These are phyloP conservation scores for barrel medic (Medicago truncatula) DNA, from an alignment of 306 rosid species.

Conservation along the genomic window MtrunA17r5.0-ANR NC_053049.1:41248001-41248500, in stretches of 20 bases:
- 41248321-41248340: conserved; percentile 44
- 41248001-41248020: neutral
- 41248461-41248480: neutral
- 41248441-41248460: neutral
- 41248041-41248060: conserved; percentile 33
- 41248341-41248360: conserved; percentile 20
- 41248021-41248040: neutral
- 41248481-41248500: conserved; percentile 68
- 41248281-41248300: conserved; percentile 51
- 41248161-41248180: conserved; percentile 9
- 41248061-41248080: no score
- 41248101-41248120: neutral
- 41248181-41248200: neutral
- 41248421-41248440: conserved; percentile 40
- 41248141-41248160: conserved; percentile 35
- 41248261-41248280: conserved; percentile 24
- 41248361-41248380: neutral
- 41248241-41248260: conserved; percentile 35
- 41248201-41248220: neutral
- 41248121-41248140: conserved; percentile 28
- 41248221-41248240: conserved; percentile 19
- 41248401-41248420: neutral
- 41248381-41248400: conserved; percentile 36
- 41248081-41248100: conserved; percentile 43
- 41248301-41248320: conserved; percentile 24